Conservation (phyloP, 768 basidiomycete genomes). For the Suillus cothurnatus region DNA sequence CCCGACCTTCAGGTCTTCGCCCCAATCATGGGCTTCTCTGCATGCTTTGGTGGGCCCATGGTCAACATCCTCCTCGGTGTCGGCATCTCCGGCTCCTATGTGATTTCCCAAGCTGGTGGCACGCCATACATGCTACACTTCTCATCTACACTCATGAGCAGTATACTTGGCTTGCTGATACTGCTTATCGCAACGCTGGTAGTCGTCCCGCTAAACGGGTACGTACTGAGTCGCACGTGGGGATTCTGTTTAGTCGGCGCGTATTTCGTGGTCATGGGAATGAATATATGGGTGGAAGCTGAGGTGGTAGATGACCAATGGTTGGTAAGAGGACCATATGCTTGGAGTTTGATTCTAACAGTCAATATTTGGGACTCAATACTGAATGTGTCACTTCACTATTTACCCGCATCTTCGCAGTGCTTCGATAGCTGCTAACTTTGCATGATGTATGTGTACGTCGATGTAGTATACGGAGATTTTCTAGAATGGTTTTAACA, state of each 20-base stretch:
- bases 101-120: conserved; percentile 60
- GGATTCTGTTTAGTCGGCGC: conserved; percentile 75
- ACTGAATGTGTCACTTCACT: neutral
- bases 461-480: neutral
- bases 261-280: conserved; percentile 75
- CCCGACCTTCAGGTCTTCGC: conserved; percentile 62
- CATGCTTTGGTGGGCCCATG: conserved; percentile 94
- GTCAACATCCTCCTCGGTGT: conserved; percentile 90
- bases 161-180: conserved; percentile 75
- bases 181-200: conserved; percentile 77
- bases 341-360: neutral
- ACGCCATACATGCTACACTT: conserved; percentile 75
- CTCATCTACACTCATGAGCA: conserved; percentile 82
- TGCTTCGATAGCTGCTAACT: neutral
- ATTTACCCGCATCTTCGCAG: neutral
- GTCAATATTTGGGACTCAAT: neutral
- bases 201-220: conserved; percentile 85
- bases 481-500: neutral
- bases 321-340: neutral
- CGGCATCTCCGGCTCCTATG: conserved; percentile 88
- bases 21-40: conserved; percentile 93
- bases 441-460: neutral
- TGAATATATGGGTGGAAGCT: conserved; percentile 86
- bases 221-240: conserved; percentile 78
- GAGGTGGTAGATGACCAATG: conserved; percentile 19